These are phyloP conservation scores for Triticum timopheevii DNA, from an alignment of 176 grass and related monocot genomes.

Conservation along the genomic window DNA sequence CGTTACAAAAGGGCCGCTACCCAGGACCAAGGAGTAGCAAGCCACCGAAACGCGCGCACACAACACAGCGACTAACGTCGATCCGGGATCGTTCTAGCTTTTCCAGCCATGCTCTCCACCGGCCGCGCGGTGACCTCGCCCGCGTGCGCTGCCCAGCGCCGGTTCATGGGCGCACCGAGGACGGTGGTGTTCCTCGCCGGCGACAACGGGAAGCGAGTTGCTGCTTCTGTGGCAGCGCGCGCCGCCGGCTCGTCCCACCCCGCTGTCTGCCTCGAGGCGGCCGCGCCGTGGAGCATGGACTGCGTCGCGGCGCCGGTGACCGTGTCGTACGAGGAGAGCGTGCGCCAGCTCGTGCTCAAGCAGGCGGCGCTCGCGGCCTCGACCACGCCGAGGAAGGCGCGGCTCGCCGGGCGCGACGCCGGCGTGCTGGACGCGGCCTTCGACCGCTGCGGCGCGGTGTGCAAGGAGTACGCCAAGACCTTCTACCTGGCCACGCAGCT, in stretches of 20 bases:
- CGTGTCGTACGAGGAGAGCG: slow-evolving; percentile 60
- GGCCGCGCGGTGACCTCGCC: background rate
- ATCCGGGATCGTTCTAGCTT: no score
- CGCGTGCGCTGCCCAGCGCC: background rate
- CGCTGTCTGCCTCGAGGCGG: slow-evolving; percentile 36
- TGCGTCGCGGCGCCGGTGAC: no score
- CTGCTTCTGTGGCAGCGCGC: background rate
- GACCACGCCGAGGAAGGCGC: background rate
- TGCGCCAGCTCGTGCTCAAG: slow-evolving; percentile 72
- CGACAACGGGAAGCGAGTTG: background rate
- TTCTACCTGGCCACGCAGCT: slow-evolving; percentile 95
- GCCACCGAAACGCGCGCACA: no score
- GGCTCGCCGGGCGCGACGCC: slow-evolving; percentile 2
- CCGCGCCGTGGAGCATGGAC: slow-evolving; percentile 27
- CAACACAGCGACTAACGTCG: no score
- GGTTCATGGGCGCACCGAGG: no score
- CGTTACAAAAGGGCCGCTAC: no score
- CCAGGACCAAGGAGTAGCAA: no score
- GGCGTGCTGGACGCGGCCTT: slow-evolving; percentile 62
- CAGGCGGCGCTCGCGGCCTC: slow-evolving; percentile 61
- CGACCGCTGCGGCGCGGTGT: slow-evolving; percentile 71
- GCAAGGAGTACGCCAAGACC: slow-evolving; percentile 94
- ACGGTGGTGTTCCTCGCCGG: background rate
- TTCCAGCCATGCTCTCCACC: slow-evolving; percentile 26
- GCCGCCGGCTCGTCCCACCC: slow-evolving; percentile 26